Evolutionary conservation across 2,329 filamentous ascomycete species (phyloP).

Genomic region (Neospermospora avenae): DNA sequence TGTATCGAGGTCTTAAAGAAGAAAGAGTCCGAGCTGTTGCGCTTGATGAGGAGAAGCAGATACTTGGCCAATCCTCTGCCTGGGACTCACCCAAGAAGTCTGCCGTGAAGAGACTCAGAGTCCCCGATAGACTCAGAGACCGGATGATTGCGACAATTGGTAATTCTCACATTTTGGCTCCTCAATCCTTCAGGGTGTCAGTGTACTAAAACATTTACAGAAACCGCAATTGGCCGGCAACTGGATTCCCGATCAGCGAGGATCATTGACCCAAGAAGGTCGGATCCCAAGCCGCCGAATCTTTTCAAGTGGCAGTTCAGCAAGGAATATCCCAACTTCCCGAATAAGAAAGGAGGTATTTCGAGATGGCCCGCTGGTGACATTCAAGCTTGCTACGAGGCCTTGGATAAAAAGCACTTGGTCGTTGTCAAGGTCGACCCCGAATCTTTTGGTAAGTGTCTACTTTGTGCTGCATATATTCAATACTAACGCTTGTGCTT

Average conservation of each 20-base stretch:
- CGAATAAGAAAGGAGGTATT: constrained; percentile 1
- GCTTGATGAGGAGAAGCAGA: neutral
- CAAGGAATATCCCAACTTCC: constrained; percentile 3
- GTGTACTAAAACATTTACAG: neutral
- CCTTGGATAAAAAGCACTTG: constrained; percentile 6
- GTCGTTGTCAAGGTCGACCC: constrained; percentile 1
- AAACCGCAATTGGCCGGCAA: constrained; percentile 7
- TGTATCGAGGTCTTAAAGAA: neutral
- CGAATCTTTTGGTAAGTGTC: neutral
- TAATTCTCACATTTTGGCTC: neutral
- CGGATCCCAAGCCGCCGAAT: constrained; percentile 5
- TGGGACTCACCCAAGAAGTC: neutral
- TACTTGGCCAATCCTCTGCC: neutral
- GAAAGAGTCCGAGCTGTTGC: neutral
- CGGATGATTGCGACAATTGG: neutral
- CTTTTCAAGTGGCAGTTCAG: constrained; percentile 10
- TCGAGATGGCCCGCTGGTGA: constrained; percentile 8
- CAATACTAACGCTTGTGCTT: neutral
- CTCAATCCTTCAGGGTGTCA: neutral
- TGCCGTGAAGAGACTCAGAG: neutral
- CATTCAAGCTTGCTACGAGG: constrained; percentile 3
- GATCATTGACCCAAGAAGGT: constrained; percentile 4
- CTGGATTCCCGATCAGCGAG: neutral
- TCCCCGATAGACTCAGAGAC: neutral
- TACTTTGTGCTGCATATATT: neutral